phyloP scores from a whole-genome alignment of 768 basidiomycete species.

The Sarcodon aspratus region DNA sequence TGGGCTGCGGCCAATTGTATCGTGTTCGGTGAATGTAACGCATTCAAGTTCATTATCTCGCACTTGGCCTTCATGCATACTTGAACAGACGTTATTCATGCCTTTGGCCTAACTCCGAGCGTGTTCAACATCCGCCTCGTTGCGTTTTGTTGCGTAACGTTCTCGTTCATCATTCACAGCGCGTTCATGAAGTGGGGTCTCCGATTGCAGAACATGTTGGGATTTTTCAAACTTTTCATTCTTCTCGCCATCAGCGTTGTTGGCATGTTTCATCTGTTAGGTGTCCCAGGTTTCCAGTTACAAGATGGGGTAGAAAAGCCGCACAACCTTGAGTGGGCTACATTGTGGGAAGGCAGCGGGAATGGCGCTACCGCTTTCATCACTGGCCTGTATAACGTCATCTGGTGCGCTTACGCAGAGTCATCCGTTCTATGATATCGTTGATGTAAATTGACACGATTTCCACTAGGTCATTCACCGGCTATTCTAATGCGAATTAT shows the following conservation, averaged over 20 bases:
- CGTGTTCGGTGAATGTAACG: constrained; percentile 64
- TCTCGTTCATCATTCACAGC: constrained; percentile 47
- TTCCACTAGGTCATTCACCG: constrained; percentile 48
- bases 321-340: constrained; percentile 45
- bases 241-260: constrained; percentile 38
- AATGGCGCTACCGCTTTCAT: constrained; percentile 47
- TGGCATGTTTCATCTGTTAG: constrained; percentile 40
- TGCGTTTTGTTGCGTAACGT: constrained; percentile 44
- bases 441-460: not conserved
- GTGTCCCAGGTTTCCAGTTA: constrained; percentile 37
- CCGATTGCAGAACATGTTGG: constrained; percentile 52
- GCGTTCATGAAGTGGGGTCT: constrained; percentile 41
- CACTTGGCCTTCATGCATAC: not conserved
- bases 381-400: constrained; percentile 55
- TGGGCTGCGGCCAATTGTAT: constrained; percentile 46
- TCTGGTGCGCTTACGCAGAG: constrained; percentile 35
- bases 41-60: not conserved
- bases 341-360: constrained; percentile 53
- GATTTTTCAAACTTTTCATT: constrained; percentile 49
- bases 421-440: not conserved
- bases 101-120: constrained; percentile 27
- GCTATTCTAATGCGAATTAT: constrained; percentile 69
- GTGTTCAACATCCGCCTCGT: constrained; percentile 41
- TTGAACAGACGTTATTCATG: constrained; percentile 43
- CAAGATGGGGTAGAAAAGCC: constrained; percentile 36